phyloP scores from a whole-genome alignment of 352 stramenopile genomes.

The Aphanomyces euteiches region DNA sequence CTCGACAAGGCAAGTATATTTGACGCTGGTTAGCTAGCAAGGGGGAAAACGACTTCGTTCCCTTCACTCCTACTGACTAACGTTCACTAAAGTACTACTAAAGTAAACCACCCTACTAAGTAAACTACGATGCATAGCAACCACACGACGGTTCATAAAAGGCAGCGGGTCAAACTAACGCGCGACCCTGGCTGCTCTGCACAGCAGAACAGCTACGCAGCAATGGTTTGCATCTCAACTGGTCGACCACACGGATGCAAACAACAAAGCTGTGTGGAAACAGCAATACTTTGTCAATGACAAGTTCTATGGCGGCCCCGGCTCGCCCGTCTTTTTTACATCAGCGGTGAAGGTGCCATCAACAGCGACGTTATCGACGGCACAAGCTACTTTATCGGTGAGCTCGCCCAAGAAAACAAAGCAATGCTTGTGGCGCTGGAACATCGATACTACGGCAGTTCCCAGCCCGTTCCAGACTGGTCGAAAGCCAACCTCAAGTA shows the following conservation, averaged over 20 bases:
- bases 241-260: not conserved
- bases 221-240: not conserved
- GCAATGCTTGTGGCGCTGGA: slow-evolving; percentile 82
- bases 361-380: slow-evolving; percentile 57
- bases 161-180: too few relatives aligned
- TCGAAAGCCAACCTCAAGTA: slow-evolving; percentile 65
- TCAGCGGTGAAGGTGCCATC: too few relatives aligned
- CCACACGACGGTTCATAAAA: too few relatives aligned
- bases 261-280: slow-evolving; percentile 50
- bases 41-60: too few relatives aligned
- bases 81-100: too few relatives aligned
- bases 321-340: slow-evolving; percentile 84
- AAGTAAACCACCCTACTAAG: too few relatives aligned
- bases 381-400: slow-evolving; percentile 65
- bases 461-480: slow-evolving; percentile 60
- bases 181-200: slow-evolving; percentile 33
- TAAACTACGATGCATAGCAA: too few relatives aligned
- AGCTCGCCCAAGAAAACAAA: slow-evolving; percentile 64
- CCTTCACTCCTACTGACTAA: too few relatives aligned
- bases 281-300: slow-evolving; percentile 88
- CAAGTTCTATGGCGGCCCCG: slow-evolving; percentile 64
- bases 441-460: slow-evolving; percentile 85
- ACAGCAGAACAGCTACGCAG: slow-evolving; percentile 35
- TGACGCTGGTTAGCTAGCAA: too few relatives aligned
- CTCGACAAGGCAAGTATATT: too few relatives aligned